phyloP scores from a whole-genome alignment of 345 rosid genomes.

The Citrus maxima region DNA sequence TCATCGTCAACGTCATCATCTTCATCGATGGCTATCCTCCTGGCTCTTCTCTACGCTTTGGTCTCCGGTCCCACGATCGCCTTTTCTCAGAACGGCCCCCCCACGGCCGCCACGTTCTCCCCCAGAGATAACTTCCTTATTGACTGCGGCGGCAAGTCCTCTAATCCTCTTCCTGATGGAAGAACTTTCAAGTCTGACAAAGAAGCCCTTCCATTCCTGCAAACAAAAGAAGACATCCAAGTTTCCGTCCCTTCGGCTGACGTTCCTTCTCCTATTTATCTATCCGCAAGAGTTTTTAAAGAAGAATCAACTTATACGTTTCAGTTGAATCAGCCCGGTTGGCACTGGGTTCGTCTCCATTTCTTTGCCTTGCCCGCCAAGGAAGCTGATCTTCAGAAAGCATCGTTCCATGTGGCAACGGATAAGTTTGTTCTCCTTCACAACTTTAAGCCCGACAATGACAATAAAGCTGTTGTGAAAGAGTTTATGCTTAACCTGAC shows the following conservation, averaged over 20 bases:
- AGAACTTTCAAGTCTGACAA: constrained; percentile 61
- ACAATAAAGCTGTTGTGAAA: constrained; percentile 34
- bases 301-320: constrained; percentile 55
- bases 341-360: constrained; percentile 77
- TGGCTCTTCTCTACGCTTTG: constrained; percentile 29
- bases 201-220: constrained; percentile 36
- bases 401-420: constrained; percentile 51
- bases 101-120: constrained; percentile 15
- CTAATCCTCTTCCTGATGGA: constrained; percentile 51
- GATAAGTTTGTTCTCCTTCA: constrained; percentile 63
- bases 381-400: constrained; percentile 46
- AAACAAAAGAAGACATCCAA: constrained; percentile 45
- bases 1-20: background rate
- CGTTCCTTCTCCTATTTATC: constrained; percentile 55
- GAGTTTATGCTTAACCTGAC: constrained; percentile 63
- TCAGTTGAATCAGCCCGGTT: constrained; percentile 49
- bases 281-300: constrained; percentile 52
- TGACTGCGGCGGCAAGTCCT: constrained; percentile 51
- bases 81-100: background rate
- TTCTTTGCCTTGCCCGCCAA: constrained; percentile 43
- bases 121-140: constrained; percentile 58
- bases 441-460: constrained; percentile 42
- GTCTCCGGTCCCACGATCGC: background rate
- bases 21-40: constrained; percentile 46
- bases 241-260: constrained; percentile 43